A percentile compares a stretch with the other conserved stretches of the same genome.
Conservation (phyloP, 345 rosid species). For the Capsella bursapastoris region DNA sequence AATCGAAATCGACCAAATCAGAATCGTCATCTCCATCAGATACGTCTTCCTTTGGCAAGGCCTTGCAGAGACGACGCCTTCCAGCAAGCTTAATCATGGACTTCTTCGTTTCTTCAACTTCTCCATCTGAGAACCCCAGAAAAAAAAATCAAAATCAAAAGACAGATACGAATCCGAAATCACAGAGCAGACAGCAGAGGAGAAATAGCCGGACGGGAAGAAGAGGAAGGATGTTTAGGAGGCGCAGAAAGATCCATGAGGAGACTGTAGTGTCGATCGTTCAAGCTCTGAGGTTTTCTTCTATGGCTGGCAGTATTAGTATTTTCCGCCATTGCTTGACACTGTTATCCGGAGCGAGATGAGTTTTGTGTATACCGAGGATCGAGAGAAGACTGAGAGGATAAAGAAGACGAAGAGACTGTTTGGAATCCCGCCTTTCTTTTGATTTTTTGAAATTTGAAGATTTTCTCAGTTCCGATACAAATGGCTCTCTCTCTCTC, state of each 20-base stretch:
- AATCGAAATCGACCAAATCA: slow-evolving; percentile 59
- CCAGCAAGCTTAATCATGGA: slow-evolving; percentile 44
- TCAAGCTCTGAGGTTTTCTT: slow-evolving; percentile 74
- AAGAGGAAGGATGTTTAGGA: slow-evolving; percentile 47
- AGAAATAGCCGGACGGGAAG: slow-evolving; percentile 36
- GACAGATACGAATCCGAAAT: not conserved
- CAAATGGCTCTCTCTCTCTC: slow-evolving; percentile 3
- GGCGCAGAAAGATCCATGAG: slow-evolving; percentile 77
- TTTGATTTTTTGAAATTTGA: slow-evolving; percentile 34
- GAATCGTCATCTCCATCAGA: slow-evolving; percentile 43
- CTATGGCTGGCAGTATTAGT: slow-evolving; percentile 45
- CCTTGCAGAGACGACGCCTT: slow-evolving; percentile 49
- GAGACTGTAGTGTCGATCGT: slow-evolving; percentile 80
- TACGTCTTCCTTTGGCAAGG: slow-evolving; percentile 41
- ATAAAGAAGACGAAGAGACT: not conserved
- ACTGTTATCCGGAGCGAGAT: slow-evolving; percentile 11
- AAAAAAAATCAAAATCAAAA: not conserved
- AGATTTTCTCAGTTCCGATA: slow-evolving; percentile 14
- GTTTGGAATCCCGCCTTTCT: slow-evolving; percentile 34
- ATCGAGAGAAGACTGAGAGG: slow-evolving; percentile 5
- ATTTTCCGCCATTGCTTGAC: slow-evolving; percentile 55
- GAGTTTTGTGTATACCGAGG: slow-evolving; percentile 10
- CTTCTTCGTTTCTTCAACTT: slow-evolving; percentile 42
- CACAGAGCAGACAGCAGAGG: not conserved
- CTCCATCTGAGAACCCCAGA: slow-evolving; percentile 29